These are phyloP conservation scores for Globisporangium yorkense DNA, from an alignment of 352 stramenopile genomes.

Conservation along the genomic window DNA sequence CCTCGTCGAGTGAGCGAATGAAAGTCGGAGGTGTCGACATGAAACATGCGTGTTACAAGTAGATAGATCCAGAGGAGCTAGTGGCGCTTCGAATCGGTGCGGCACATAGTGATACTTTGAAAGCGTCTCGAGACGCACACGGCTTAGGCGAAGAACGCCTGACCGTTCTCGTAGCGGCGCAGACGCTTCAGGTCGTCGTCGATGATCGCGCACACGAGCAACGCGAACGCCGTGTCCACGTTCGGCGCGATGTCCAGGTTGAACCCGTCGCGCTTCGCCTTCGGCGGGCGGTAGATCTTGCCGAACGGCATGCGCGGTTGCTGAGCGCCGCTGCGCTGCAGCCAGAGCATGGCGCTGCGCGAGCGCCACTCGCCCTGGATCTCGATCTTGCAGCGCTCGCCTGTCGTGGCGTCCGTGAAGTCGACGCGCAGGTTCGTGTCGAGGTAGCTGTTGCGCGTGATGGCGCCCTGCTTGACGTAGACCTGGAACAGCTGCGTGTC, in stretches of 20 bases:
- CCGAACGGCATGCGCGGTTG: not conserved
- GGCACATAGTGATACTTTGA: too few species aligned
- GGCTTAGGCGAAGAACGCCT: not conserved
- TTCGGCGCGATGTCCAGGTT: constrained; percentile 7
- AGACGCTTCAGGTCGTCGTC: constrained; percentile 9
- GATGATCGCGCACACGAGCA: constrained; percentile 7
- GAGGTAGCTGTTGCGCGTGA: not conserved
- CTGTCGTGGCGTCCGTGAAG: constrained; percentile 7
- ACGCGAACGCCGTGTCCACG: constrained; percentile 1
- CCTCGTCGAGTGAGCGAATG: too few species aligned
- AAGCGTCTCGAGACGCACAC: too few species aligned
- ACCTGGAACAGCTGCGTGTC: constrained; percentile 3
- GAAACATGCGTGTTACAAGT: too few species aligned
- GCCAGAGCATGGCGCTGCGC: constrained; percentile 6
- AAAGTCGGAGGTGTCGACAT: too few species aligned
- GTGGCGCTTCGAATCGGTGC: too few species aligned
- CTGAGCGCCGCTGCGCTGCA: not conserved
- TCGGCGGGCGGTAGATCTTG: constrained; percentile 5
- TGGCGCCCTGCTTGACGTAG: constrained; percentile 5
- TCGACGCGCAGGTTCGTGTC: constrained; percentile 6
- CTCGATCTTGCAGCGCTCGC: constrained; percentile 4
- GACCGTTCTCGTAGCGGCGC: not conserved
- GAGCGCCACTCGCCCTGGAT: constrained; percentile 5
- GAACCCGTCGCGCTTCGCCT: not conserved
- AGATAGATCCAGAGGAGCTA: too few species aligned